Conservation (phyloP, 2,329 filamentous ascomycete genomes). For the Phialophora tarda region DNA sequence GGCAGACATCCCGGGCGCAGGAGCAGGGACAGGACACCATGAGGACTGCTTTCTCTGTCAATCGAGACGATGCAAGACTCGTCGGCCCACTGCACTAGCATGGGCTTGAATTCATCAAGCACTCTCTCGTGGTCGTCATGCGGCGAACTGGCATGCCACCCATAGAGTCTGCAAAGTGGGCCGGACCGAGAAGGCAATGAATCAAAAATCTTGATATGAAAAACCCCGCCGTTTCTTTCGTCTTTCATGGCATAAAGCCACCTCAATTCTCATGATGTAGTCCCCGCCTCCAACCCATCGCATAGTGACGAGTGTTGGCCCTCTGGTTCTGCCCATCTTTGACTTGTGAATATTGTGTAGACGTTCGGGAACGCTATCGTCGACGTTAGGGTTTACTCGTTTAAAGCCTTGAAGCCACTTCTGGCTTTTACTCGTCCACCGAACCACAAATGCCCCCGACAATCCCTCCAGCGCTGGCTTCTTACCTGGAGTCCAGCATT, state of each 20-base stretch:
- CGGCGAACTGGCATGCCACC: background rate
- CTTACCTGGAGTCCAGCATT: constrained; percentile 46
- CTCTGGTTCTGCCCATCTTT: background rate
- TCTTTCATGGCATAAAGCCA: background rate
- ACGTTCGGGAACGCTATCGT: no score
- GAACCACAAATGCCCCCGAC: constrained; percentile 45
- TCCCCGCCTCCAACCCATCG: background rate
- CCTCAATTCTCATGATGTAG: background rate
- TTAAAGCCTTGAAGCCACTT: background rate
- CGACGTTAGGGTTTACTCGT: background rate
- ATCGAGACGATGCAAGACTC: background rate
- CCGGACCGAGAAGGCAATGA: background rate
- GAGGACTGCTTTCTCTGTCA: background rate
- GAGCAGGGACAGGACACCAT: background rate
- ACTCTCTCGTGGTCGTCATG: background rate
- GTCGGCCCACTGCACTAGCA: background rate
- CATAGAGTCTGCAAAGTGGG: background rate
- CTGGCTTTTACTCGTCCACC: background rate
- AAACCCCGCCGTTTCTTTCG: background rate
- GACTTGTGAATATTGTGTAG: background rate
- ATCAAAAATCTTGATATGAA: background rate
- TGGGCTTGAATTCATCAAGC: background rate
- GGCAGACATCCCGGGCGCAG: background rate
- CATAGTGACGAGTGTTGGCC: background rate
- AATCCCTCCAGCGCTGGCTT: constrained; percentile 48